Conservation (phyloP, 306 rosid species). For the Leucaena leucocephala region DNA sequence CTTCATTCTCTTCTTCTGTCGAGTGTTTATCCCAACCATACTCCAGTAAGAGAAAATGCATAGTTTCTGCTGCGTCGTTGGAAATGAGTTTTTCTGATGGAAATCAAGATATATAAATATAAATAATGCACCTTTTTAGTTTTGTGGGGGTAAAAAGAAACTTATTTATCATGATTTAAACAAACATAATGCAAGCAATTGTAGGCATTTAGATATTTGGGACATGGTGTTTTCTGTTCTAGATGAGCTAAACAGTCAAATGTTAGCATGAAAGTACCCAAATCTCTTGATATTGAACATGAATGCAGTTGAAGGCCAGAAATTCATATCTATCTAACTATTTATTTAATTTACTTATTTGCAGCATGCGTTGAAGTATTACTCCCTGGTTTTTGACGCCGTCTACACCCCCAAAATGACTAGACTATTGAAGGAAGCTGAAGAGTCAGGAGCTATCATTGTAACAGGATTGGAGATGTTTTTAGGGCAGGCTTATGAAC, state of each 20-base stretch:
- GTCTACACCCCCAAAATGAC: slow-evolving; percentile 88
- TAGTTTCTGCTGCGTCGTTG: not conserved
- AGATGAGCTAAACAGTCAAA: slow-evolving; percentile 17
- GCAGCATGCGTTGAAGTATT: slow-evolving; percentile 70
- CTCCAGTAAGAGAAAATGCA: not conserved
- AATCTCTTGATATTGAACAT: slow-evolving; percentile 25
- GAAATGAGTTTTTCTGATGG: not conserved
- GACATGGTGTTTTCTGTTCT: slow-evolving; percentile 24
- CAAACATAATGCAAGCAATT: not conserved
- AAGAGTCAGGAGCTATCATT: slow-evolving; percentile 73
- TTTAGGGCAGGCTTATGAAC: slow-evolving; percentile 83
- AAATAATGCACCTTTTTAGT: not conserved
- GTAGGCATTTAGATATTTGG: not conserved
- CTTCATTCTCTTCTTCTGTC: no score
- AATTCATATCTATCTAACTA: slow-evolving; percentile 17
- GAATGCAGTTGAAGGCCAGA: slow-evolving; percentile 36
- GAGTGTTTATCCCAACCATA: no score
- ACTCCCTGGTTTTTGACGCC: slow-evolving; percentile 88
- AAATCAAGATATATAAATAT: not conserved
- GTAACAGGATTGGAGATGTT: slow-evolving; percentile 89
- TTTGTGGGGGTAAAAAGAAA: not conserved
- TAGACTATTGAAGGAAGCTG: slow-evolving; percentile 88
- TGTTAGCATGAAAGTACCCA: slow-evolving; percentile 16
- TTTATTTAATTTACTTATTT: slow-evolving; percentile 32
- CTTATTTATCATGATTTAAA: not conserved